phyloP scores from a whole-genome alignment of 1,139 yeast species.

The Eremothecium gossypii region DNA sequence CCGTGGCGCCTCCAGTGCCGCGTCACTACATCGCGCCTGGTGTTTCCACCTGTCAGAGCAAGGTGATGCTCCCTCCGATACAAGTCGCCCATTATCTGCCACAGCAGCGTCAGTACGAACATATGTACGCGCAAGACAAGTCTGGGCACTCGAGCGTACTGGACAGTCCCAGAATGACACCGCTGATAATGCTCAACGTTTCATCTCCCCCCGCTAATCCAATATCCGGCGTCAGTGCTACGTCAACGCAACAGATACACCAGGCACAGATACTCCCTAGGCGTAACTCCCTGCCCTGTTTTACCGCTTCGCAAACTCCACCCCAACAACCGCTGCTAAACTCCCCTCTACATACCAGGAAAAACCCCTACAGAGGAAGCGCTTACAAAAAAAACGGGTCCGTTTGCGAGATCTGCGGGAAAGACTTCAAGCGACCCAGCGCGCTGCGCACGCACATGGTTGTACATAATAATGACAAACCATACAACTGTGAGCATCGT shows the following conservation, averaged over 20 bases:
- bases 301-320: neutral
- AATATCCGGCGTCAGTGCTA: neutral
- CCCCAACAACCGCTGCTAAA: neutral
- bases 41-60: neutral
- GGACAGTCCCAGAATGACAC: neutral
- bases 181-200: neutral
- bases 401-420: conserved; percentile 56
- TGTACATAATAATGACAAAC: conserved; percentile 81
- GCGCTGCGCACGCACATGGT: conserved; percentile 71
- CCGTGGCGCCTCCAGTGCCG: neutral
- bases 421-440: conserved; percentile 72
- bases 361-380: neutral
- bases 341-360: neutral
- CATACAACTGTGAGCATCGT: conserved; percentile 56
- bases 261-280: neutral
- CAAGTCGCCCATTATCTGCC: neutral
- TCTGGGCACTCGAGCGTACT: neutral
- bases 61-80: neutral
- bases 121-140: neutral
- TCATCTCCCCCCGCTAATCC: neutral
- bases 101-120: neutral
- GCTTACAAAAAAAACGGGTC: neutral
- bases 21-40: neutral
- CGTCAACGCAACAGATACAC: neutral
- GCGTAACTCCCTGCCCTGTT: conserved; percentile 3